These are phyloP conservation scores for Amphichorda felina DNA, from an alignment of 2,329 filamentous ascomycete genomes.

Conservation along the genomic window DNA sequence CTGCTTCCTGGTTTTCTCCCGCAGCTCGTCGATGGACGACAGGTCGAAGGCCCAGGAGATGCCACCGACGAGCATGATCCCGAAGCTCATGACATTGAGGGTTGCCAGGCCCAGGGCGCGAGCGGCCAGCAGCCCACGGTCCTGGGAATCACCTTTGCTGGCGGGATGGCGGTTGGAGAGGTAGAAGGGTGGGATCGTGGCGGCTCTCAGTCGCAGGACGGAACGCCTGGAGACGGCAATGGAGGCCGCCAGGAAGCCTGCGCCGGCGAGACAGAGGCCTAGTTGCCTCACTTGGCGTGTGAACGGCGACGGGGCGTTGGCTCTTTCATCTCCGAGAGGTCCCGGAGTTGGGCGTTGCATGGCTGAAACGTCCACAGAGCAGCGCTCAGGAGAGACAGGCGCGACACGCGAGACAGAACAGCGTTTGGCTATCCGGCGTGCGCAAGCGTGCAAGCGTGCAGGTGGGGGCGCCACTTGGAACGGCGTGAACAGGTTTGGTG, in stretches of 20 bases:
- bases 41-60: constrained; percentile 70
- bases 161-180: constrained; percentile 35
- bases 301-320: neutral
- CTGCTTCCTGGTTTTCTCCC: constrained; percentile 31
- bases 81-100: constrained; percentile 68
- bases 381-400: no score
- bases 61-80: constrained; percentile 63
- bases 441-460: no score
- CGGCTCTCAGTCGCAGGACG: constrained; percentile 48
- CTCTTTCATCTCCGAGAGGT: no score
- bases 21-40: constrained; percentile 53
- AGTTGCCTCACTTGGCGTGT: constrained; percentile 43
- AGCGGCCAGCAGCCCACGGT: constrained; percentile 41
- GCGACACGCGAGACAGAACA: no score
- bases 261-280: constrained; percentile 61
- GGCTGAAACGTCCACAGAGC: no score
- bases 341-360: no score
- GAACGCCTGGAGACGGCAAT: constrained; percentile 60
- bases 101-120: constrained; percentile 82
- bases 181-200: constrained; percentile 61
- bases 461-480: no score
- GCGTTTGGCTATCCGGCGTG: no score
- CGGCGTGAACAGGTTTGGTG: no score
- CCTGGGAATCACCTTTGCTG: constrained; percentile 12
- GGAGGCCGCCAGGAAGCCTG: constrained; percentile 63